Evolutionary conservation across 805 yeast species (phyloP).

Genomic region (Clavispora santaluciae): DNA sequence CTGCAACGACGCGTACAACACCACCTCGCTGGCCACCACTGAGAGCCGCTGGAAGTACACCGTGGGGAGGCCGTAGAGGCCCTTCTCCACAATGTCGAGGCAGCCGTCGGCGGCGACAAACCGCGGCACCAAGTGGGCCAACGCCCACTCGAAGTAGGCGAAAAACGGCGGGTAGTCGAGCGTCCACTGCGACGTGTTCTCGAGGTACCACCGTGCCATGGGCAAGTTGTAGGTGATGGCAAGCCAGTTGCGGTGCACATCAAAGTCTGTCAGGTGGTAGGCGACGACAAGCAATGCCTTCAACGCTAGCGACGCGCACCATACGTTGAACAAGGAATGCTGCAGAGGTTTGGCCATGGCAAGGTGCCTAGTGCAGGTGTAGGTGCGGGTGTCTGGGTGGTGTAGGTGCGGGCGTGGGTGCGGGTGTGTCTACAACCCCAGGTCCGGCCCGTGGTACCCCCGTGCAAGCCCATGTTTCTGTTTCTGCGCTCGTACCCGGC

Average conservation of each 20-base stretch:
- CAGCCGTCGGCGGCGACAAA: slow-evolving; percentile 70
- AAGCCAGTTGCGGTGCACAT: slow-evolving; percentile 96
- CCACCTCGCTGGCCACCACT: slow-evolving; percentile 71
- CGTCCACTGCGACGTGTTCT: slow-evolving; percentile 82
- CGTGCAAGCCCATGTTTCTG: neutral
- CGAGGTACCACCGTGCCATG: slow-evolving; percentile 74
- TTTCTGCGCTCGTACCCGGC: slow-evolving; percentile 26
- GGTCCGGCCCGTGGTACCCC: no score
- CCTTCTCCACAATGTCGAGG: slow-evolving; percentile 59
- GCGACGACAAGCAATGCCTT: slow-evolving; percentile 45
- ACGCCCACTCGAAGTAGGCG: slow-evolving; percentile 87
- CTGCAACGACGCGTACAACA: slow-evolving; percentile 66
- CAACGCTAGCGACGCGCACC: slow-evolving; percentile 32
- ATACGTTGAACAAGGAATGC: slow-evolving; percentile 30
- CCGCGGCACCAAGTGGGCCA: slow-evolving; percentile 67
- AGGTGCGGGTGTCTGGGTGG: no score
- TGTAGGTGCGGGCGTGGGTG: no score
- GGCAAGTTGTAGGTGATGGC: slow-evolving; percentile 83
- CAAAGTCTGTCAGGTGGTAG: slow-evolving; percentile 93
- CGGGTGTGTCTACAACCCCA: neutral
- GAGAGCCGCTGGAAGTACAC: slow-evolving; percentile 75
- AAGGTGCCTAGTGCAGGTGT: neutral
- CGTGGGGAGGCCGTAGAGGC: slow-evolving; percentile 73
- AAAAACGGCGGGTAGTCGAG: slow-evolving; percentile 96
- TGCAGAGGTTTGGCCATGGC: neutral